phyloP scores from a whole-genome alignment of 306 rosid species.

The Hippophae gyantsensis region DNA sequence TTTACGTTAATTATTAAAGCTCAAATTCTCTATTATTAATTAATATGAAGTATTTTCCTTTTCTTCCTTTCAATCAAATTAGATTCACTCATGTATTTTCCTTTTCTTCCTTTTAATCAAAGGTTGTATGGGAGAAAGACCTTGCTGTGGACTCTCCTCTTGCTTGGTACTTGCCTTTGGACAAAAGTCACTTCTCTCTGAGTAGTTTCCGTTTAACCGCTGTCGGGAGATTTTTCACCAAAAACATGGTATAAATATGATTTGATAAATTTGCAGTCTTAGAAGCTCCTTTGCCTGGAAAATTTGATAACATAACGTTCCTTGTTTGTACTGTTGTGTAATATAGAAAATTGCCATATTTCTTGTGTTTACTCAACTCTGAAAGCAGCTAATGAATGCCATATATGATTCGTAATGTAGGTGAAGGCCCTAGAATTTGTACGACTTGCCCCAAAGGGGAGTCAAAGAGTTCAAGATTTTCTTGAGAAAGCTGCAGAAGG shows the following conservation, averaged over 20 bases:
- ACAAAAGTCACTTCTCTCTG: conserved; percentile 69
- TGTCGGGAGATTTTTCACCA: conserved; percentile 69
- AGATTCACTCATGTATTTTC: conserved; percentile 3
- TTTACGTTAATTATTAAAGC: no score
- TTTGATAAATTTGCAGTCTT: neutral
- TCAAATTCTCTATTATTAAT: neutral
- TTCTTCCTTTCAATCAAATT: conserved; percentile 7
- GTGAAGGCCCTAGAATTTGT: conserved; percentile 63
- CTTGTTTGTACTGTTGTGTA: conserved; percentile 1
- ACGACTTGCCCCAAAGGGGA: conserved; percentile 88
- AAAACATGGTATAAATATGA: conserved; percentile 73
- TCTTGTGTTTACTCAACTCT: neutral
- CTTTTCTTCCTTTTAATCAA: conserved; percentile 9
- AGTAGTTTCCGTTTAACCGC: conserved; percentile 88
- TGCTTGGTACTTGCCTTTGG: conserved; percentile 95
- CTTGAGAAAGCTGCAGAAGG: conserved; percentile 91
- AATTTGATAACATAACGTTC: conserved; percentile 5
- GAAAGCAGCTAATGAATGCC: conserved; percentile 7
- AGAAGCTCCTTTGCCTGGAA: no score
- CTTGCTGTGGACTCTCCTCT: conserved; percentile 55
- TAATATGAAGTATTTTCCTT: neutral
- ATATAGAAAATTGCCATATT: neutral
- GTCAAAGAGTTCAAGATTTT: conserved; percentile 83
- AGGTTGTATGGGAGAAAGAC: conserved; percentile 89
- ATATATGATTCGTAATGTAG: conserved; percentile 27